phyloP scores from a whole-genome alignment of 1,284 basidiomycete genomes.

The Ustilago hordei region DNA sequence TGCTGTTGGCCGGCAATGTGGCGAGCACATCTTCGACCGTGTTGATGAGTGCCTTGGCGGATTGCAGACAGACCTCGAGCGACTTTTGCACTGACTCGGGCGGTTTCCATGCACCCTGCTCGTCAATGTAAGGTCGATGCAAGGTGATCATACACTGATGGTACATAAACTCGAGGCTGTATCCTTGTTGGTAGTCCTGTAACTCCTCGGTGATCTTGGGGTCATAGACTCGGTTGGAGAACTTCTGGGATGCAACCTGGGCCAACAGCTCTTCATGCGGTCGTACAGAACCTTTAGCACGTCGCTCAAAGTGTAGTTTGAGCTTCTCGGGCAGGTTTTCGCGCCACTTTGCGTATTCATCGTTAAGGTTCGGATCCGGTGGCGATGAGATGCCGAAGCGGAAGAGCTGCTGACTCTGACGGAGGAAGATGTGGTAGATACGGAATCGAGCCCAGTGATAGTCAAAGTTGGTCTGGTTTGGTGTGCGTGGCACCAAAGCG shows the following conservation, averaged over 20 bases:
- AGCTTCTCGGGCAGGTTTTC: constrained; percentile 49
- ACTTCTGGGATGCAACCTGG: constrained; percentile 31
- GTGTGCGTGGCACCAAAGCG: constrained; percentile 40
- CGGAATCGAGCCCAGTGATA: constrained; percentile 56
- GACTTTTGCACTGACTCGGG: constrained; percentile 55
- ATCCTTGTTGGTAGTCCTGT: constrained; percentile 53
- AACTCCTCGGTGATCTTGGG: constrained; percentile 45
- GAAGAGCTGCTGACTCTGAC: constrained; percentile 55
- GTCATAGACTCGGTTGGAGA: constrained; percentile 39
- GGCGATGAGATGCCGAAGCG: constrained; percentile 54
- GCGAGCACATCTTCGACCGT: constrained; percentile 51
- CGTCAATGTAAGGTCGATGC: constrained; percentile 60
- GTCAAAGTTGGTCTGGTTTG: constrained; percentile 50
- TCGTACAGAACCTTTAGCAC: constrained; percentile 37
- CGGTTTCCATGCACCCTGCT: constrained; percentile 53
- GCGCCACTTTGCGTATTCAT: constrained; percentile 50
- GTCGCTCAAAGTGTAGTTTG: constrained; percentile 45
- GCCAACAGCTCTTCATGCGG: constrained; percentile 35
- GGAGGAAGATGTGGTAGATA: constrained; percentile 52
- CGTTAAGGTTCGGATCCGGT: constrained; percentile 45
- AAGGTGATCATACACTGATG: constrained; percentile 55
- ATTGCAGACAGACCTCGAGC: constrained; percentile 54
- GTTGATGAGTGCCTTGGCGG: constrained; percentile 53
- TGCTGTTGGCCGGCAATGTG: constrained; percentile 37
- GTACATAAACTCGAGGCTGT: constrained; percentile 55